Conservation (phyloP, 192 early-diverging fungal genomes). For the Mortierella hygrophila region DNA sequence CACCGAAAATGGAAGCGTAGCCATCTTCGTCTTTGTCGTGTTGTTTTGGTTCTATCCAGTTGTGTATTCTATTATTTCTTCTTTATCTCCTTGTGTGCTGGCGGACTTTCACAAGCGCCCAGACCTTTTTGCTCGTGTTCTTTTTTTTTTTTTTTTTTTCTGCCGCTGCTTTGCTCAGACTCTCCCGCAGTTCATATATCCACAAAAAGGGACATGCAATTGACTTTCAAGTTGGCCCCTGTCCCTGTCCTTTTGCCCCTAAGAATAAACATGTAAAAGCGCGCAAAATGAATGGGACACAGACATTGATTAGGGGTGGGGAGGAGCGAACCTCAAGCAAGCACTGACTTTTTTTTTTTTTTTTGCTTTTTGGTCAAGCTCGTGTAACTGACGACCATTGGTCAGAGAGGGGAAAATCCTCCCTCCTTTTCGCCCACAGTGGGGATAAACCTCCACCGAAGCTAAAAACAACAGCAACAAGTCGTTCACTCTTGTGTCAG, state of each 20-base stretch:
- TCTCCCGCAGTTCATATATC: not conserved
- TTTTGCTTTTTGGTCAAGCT: not conserved
- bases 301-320: not conserved
- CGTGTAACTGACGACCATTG: not conserved
- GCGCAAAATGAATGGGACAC: not conserved
- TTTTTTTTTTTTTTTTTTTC: not conserved
- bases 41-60: not conserved
- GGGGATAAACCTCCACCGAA: not conserved
- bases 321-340: not conserved
- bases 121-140: not conserved
- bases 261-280: not conserved
- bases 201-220: not conserved
- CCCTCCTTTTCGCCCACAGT: not conserved
- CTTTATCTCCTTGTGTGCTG: not conserved
- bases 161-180: not conserved
- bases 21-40: not conserved
- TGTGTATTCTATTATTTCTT: not conserved
- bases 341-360: no score
- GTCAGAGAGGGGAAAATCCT: not conserved
- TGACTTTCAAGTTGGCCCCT: not conserved
- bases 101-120: conserved; percentile 4
- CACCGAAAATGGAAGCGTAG: not conserved
- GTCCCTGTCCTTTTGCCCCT: not conserved
- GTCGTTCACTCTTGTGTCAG: not conserved
- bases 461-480: not conserved